These are phyloP conservation scores for Ustilago xerochloae DNA, from an alignment of 1,284 basidiomycete genomes.

Conservation along the genomic window DNA sequence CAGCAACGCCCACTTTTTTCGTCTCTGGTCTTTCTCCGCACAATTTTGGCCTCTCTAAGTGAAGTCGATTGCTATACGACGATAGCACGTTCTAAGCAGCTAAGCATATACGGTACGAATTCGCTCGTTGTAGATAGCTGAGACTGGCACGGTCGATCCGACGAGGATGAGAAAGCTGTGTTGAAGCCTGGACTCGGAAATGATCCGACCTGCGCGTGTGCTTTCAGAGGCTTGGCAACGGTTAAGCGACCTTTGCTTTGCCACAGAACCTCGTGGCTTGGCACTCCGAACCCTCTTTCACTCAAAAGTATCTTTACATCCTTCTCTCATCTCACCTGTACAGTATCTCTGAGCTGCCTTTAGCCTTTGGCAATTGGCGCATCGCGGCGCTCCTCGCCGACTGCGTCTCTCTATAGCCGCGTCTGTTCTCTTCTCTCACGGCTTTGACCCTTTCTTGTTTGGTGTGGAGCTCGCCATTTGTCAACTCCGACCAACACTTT, in stretches of 20 bases:
- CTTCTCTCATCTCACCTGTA: too few relatives aligned
- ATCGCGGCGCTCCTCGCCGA: not conserved
- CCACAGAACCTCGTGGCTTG: not conserved
- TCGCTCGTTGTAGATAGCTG: too few relatives aligned
- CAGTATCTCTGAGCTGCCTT: too few relatives aligned
- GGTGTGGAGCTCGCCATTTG: not conserved
- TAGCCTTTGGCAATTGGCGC: too few relatives aligned
- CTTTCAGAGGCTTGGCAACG: not conserved
- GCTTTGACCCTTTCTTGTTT: not conserved
- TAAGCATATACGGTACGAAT: too few relatives aligned
- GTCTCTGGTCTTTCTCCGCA: not conserved
- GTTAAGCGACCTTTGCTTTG: not conserved
- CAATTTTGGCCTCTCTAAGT: not conserved
- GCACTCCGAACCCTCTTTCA: not conserved
- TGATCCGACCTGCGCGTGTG: not conserved
- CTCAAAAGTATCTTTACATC: not conserved
- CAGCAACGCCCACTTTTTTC: not conserved
- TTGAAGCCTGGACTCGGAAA: not conserved
- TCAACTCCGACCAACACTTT: conserved; percentile 2
- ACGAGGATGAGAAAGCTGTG: not conserved
- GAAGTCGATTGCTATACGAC: too few relatives aligned
- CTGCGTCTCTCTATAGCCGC: not conserved
- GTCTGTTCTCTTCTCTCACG: not conserved
- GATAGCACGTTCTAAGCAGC: too few relatives aligned
- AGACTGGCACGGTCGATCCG: not conserved